A percentile compares a stretch with the other conserved stretches of the same genome.
Conservation (phyloP, 306 rosid genomes). For the Nissolia schottii region DNA sequence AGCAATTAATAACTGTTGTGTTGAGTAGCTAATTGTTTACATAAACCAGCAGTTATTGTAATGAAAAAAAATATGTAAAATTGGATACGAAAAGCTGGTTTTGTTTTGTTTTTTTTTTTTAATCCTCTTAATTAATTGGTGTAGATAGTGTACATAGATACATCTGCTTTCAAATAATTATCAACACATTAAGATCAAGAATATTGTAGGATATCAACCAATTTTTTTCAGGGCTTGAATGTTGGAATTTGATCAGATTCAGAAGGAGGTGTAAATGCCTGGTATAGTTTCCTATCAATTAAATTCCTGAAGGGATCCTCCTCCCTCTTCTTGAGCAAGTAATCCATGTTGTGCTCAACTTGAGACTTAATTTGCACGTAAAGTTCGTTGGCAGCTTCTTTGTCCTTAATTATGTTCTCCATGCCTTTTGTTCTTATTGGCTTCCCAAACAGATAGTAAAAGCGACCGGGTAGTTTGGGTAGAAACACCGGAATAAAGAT, state of each 20-base stretch:
- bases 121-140: no score
- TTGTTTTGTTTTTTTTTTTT: no score
- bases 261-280: conserved; percentile 42
- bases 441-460: conserved; percentile 80
- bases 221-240: conserved; percentile 64
- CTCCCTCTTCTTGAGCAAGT: conserved; percentile 77
- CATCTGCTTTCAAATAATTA: neutral
- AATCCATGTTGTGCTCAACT: conserved; percentile 52
- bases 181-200: neutral
- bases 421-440: conserved; percentile 72
- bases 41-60: no score
- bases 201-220: conserved; percentile 1
- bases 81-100: no score
- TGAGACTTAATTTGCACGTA: conserved; percentile 75
- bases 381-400: conserved; percentile 57
- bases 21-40: no score
- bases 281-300: conserved; percentile 54
- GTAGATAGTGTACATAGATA: neutral
- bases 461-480: conserved; percentile 85
- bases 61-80: no score
- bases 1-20: no score
- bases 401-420: conserved; percentile 59
- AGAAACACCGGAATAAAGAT: conserved; percentile 38
- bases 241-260: conserved; percentile 49
- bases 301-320: conserved; percentile 86